Evolutionary conservation across 495 filamentous ascomycete genomes (phyloP).

Genomic region (Penicillium egyptiacum): DNA sequence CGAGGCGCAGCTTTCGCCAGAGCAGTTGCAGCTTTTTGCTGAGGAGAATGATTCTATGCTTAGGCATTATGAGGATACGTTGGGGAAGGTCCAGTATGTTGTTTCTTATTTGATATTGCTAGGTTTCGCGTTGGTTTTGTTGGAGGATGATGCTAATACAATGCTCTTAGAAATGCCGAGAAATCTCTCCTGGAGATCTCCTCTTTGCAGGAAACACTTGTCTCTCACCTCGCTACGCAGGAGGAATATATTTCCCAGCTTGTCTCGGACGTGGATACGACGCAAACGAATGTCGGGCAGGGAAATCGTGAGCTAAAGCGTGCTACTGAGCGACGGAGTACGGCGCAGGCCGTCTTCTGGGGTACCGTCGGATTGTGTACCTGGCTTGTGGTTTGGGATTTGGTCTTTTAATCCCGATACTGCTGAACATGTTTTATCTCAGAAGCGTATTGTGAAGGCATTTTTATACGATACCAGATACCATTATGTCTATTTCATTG

Average conservation of each 20-base stretch:
- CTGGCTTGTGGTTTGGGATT: conserved; percentile 88
- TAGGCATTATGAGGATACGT: conserved; percentile 83
- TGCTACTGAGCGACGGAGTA: conserved; percentile 75
- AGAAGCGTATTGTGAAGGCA: background rate
- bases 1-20: conserved; percentile 65
- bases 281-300: conserved; percentile 78
- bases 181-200: conserved; percentile 90
- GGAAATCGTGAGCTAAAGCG: conserved; percentile 92
- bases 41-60: conserved; percentile 92
- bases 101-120: conserved; percentile 3
- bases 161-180: conserved; percentile 69
- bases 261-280: conserved; percentile 77
- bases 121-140: background rate
- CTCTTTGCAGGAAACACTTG: conserved; percentile 84
- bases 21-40: conserved; percentile 90
- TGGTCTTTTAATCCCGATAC: conserved; percentile 64
- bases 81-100: conserved; percentile 88
- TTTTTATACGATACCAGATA: conserved; percentile 3
- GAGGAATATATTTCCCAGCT: conserved; percentile 84
- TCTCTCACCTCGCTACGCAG: conserved; percentile 79
- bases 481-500: conserved; percentile 1
- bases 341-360: conserved; percentile 87
- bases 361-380: conserved; percentile 77
- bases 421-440: background rate
- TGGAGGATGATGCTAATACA: background rate